These are phyloP conservation scores for Eimeria zaria DNA, from an alignment of 169 alveolate species.

Conservation along the genomic window DNA sequence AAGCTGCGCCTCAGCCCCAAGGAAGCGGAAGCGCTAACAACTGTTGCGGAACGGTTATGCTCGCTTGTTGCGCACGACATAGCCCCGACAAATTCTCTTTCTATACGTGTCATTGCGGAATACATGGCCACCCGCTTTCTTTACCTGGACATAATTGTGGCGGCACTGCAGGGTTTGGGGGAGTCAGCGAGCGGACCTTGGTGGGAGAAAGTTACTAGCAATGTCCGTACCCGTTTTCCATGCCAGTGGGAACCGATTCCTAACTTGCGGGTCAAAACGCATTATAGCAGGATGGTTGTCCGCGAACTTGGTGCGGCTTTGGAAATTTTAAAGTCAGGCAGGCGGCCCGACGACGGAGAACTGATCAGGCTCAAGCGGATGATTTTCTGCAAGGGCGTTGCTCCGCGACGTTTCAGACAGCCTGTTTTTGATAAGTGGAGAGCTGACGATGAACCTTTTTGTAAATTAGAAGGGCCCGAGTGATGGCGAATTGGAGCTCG, in stretches of 20 bases:
- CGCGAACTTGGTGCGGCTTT: not conserved
- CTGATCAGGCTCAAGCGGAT: not conserved
- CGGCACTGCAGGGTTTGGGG: not conserved
- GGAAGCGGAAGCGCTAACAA: not conserved
- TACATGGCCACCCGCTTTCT: not conserved
- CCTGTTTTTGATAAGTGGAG: not conserved
- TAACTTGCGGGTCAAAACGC: not conserved
- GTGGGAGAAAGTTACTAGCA: not conserved
- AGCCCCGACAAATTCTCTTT: no score
- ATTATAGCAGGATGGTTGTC: not conserved
- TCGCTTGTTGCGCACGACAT: not conserved
- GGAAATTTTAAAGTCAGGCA: not conserved
- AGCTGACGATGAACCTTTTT: not conserved
- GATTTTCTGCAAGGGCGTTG: not conserved
- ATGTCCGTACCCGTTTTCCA: not conserved
- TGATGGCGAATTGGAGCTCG: not conserved
- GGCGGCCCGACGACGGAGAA: not conserved
- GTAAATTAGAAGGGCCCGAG: no score
- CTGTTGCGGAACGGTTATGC: not conserved
- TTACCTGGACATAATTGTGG: not conserved
- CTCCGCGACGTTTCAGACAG: not conserved
- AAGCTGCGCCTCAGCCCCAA: not conserved
- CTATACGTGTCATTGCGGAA: not conserved
- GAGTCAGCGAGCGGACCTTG: not conserved
- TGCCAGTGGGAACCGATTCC: not conserved